Conservation (phyloP, 73 alveolate species). For the Blepharisma stoltei region DNA sequence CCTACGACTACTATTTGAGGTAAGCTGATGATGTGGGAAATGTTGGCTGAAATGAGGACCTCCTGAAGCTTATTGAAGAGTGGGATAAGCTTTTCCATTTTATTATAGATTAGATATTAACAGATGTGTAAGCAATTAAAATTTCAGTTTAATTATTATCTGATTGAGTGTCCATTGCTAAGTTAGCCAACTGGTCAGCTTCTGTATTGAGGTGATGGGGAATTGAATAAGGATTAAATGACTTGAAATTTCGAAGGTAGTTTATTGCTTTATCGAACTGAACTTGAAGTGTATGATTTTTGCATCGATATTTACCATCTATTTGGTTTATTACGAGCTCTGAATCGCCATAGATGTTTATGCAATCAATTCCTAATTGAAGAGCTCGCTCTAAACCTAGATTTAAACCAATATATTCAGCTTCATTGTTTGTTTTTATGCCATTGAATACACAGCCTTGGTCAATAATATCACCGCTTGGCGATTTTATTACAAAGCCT, state of each 20-base stretch:
- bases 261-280: background rate
- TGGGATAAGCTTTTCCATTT: constrained; percentile 64
- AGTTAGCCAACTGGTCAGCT: constrained; percentile 18
- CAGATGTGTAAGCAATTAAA: background rate
- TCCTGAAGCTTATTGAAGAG: constrained; percentile 67
- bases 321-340: constrained; percentile 9
- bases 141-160: no score
- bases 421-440: constrained; percentile 13
- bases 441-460: background rate
- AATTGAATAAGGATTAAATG: background rate
- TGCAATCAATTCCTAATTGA: background rate
- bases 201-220: constrained; percentile 3
- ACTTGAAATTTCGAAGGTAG: no score
- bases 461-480: background rate
- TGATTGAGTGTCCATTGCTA: constrained; percentile 13
- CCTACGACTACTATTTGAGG: constrained; percentile 73
- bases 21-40: constrained; percentile 37
- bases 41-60: constrained; percentile 44
- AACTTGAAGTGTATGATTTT: background rate
- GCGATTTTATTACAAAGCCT: background rate
- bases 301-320: background rate
- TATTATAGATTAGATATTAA: background rate
- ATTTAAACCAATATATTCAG: constrained; percentile 24
- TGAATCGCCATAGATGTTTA: background rate
- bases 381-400: background rate